phyloP scores from a whole-genome alignment of 2,329 filamentous ascomycete genomes.

The Aureobasidium musti region DNA sequence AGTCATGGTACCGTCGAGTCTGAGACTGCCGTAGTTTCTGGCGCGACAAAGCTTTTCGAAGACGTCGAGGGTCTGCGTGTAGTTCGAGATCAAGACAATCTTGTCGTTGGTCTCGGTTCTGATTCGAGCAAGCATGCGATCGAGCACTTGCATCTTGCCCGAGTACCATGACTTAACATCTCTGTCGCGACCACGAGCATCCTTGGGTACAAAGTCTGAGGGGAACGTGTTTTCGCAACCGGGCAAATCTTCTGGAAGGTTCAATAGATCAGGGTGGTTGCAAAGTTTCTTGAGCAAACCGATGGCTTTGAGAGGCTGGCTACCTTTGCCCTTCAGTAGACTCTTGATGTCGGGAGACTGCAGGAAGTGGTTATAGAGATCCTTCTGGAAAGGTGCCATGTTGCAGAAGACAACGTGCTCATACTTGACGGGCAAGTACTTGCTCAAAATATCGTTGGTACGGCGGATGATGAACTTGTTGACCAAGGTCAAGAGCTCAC shows the following conservation, averaged over 20 bases:
- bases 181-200: constrained; percentile 81
- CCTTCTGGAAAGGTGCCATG: constrained; percentile 85
- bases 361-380: constrained; percentile 96
- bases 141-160: constrained; percentile 97
- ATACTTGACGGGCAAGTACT: constrained; percentile 97
- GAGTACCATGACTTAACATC: constrained; percentile 96
- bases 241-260: constrained; percentile 78
- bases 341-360: constrained; percentile 93
- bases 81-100: constrained; percentile 98
- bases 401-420: constrained; percentile 99
- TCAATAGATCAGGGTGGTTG: constrained; percentile 93
- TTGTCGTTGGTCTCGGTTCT: constrained; percentile 97
- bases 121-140: constrained; percentile 90
- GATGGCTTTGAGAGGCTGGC: constrained; percentile 94
- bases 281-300: constrained; percentile 97
- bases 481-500: constrained; percentile 78
- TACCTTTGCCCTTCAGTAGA: constrained; percentile 87
- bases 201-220: constrained; percentile 84
- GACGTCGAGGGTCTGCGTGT: constrained; percentile 92
- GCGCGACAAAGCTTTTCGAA: constrained; percentile 88
- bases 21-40: constrained; percentile 79
- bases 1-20: constrained; percentile 96
- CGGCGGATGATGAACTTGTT: constrained; percentile 99
- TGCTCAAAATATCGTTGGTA: constrained; percentile 96
- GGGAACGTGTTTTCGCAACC: constrained; percentile 82